Percentiles rank a stretch among this genome's conserved stretches.
phyloP scores from a whole-genome alignment of 495 filamentous ascomycete genomes.

The Saxispiralis lemnorum region DNA sequence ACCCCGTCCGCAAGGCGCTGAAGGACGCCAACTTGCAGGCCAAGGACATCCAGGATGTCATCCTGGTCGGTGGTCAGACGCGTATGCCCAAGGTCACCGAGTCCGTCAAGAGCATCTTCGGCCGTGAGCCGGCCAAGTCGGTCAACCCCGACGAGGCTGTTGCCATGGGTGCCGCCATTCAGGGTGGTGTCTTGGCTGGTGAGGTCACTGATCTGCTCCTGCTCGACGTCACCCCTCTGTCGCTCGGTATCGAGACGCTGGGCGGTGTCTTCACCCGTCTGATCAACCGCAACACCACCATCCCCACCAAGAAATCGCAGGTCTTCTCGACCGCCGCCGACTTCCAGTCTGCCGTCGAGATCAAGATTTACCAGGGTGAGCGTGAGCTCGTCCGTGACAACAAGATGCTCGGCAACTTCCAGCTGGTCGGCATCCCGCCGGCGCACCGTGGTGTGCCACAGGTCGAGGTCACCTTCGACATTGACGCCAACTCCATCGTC shows the following conservation, averaged over 20 bases:
- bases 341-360: constrained; percentile 98
- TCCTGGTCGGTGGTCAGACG: constrained; percentile 98
- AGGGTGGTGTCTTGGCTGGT: constrained; percentile 91
- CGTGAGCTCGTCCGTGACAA: constrained; percentile 98
- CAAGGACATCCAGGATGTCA: constrained; percentile 95
- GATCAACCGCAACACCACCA: constrained; percentile 99
- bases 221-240: constrained; percentile 92
- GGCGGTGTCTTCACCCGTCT: constrained; percentile 98
- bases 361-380: constrained; percentile 99
- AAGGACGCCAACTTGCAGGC: constrained; percentile 91
- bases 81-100: constrained; percentile 99
- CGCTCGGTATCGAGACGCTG: constrained; percentile 97
- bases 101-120: constrained; percentile 93
- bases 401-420: constrained; percentile 99
- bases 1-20: constrained; percentile 89
- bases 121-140: constrained; percentile 93
- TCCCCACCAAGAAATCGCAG: constrained; percentile 99
- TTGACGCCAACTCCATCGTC: constrained; percentile 96
- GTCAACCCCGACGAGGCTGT: constrained; percentile 99
- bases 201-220: constrained; percentile 93
- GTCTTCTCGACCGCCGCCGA: constrained; percentile 96
- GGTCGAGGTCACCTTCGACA: constrained; percentile 98
- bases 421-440: constrained; percentile 93
- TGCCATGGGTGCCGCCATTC: constrained; percentile 92
- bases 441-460: constrained; percentile 96